These are phyloP conservation scores for Dioszegia hungarica DNA, from an alignment of 768 basidiomycete genomes.

Conservation along the genomic window DNA sequence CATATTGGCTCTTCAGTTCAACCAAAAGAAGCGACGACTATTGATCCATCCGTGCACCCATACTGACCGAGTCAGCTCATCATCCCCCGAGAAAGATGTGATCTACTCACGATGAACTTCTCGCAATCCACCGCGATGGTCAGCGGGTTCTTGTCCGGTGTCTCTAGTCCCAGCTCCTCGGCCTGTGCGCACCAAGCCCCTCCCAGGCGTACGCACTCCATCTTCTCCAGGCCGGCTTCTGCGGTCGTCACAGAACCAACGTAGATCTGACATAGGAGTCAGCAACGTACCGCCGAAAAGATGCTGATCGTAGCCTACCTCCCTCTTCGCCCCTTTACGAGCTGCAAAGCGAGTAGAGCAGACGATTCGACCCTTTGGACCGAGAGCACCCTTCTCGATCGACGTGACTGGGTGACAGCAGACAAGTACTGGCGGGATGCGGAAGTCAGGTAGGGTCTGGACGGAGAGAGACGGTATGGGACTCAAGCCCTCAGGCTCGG, in stretches of 20 bases:
- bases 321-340: constrained; percentile 69
- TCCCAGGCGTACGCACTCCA: constrained; percentile 57
- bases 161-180: constrained; percentile 55
- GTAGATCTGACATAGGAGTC: constrained; percentile 4
- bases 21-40: constrained; percentile 13
- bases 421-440: too few relatives aligned
- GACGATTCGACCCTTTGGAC: constrained; percentile 74
- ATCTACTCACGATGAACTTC: constrained; percentile 66
- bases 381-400: constrained; percentile 81
- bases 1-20: too few relatives aligned
- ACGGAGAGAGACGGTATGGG: too few relatives aligned
- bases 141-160: constrained; percentile 91
- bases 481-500: too few relatives aligned
- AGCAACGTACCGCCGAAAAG: too few relatives aligned
- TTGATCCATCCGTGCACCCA: constrained; percentile 23
- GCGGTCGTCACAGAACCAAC: neutral
- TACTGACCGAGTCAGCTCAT: constrained; percentile 10
- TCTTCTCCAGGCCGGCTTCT: constrained; percentile 15
- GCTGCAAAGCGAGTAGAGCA: constrained; percentile 85
- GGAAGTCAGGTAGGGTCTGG: too few relatives aligned
- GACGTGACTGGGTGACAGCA: too few relatives aligned
- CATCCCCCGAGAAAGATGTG: neutral
- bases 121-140: constrained; percentile 87
- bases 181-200: constrained; percentile 75
- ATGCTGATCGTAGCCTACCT: too few relatives aligned